Conservation (phyloP, 768 basidiomycete genomes). For the Lactarius sp. region DNA sequence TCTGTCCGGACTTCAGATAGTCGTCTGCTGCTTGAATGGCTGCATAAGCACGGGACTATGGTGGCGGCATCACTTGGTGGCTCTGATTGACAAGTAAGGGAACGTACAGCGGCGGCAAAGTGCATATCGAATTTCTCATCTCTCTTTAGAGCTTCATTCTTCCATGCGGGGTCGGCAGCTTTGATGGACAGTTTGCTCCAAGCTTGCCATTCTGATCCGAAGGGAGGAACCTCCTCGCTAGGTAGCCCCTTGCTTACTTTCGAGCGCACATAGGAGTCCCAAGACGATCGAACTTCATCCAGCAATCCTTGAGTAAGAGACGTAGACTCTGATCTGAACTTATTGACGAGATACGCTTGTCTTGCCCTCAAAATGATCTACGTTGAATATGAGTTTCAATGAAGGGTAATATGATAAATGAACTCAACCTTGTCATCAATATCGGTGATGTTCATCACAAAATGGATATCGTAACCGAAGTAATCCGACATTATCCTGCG, state of each 20-base stretch:
- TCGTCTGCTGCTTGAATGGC: conserved; percentile 51
- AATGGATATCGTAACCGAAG: conserved; percentile 96
- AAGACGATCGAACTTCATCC: conserved; percentile 52
- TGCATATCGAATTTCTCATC: conserved; percentile 95
- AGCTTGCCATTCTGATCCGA: conserved; percentile 44
- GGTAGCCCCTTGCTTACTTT: conserved; percentile 64
- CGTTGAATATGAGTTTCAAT: not conserved
- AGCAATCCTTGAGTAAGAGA: conserved; percentile 56
- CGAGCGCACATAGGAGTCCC: conserved; percentile 57
- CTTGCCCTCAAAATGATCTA: conserved; percentile 94
- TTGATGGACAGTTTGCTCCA: conserved; percentile 53
- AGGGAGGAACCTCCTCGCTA: conserved; percentile 40
- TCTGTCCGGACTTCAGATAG: conserved; percentile 39
- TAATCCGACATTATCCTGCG: conserved; percentile 90
- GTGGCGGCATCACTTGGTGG: conserved; percentile 2
- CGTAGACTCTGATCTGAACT: conserved; percentile 50
- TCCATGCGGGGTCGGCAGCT: conserved; percentile 54
- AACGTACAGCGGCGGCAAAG: conserved; percentile 67
- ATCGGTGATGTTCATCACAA: conserved; percentile 99
- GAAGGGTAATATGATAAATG: conserved; percentile 18
- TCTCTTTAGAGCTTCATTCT: conserved; percentile 60
- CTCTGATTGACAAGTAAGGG: conserved; percentile 16
- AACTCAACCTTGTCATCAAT: conserved; percentile 90
- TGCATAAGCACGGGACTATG: conserved; percentile 44
- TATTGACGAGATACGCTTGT: conserved; percentile 66